Evolutionary conservation across 495 filamentous ascomycete species (phyloP), one percentile per base, ranked within the genome.

Genomic region (Choiromyces venosus): DNA sequence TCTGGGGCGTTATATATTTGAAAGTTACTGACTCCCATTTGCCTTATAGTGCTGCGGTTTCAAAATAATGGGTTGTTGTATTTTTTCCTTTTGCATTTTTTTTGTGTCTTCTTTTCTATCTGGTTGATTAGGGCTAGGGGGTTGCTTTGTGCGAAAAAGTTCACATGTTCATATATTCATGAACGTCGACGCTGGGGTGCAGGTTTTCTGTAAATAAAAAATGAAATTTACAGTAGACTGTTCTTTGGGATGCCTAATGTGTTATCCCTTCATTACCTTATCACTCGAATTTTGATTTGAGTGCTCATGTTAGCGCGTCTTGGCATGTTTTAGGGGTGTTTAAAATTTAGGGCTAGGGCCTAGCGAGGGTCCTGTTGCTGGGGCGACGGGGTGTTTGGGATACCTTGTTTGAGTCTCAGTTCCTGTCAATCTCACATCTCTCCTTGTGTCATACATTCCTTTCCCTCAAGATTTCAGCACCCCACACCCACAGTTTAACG

Each of bases 31-130:
- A 71, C 70, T 39, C 39, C 35, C 46, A 9, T 72, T 25, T 40
- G 25, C 25, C 12, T 16, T 65, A 39, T 39, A 74, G 73, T 66
- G 75, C 77, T 72, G 77, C 77, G 10, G 77, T 79, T 75, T 79
- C 77, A 69, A 79, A 79, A 65, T 79, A 70, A 35, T 65, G 61
- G 25, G 40, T 38, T 70, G 25, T 69, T 69, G 52, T 61, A 33
- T 6, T 44, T 39, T 46, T 37, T 40, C 56, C 12, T 36, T 42
- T 69, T 71, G 67, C 42, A 29, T 37, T 65, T 73, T 67, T 78
- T 46, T 64, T 7, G 67, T 56, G 37, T 39, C 52, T 65, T 73
- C 44, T 70, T 36, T 77, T 66, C 19, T 35, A n/a, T 14, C 61
- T 29, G 66, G 70, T 69, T 61, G 69, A 73, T 66, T 73, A 76